Evolutionary conservation across 2,329 filamentous ascomycete species (phyloP), one percentile per base, ranked within the genome.

Genomic region (Talaromyces verruculosus): DNA sequence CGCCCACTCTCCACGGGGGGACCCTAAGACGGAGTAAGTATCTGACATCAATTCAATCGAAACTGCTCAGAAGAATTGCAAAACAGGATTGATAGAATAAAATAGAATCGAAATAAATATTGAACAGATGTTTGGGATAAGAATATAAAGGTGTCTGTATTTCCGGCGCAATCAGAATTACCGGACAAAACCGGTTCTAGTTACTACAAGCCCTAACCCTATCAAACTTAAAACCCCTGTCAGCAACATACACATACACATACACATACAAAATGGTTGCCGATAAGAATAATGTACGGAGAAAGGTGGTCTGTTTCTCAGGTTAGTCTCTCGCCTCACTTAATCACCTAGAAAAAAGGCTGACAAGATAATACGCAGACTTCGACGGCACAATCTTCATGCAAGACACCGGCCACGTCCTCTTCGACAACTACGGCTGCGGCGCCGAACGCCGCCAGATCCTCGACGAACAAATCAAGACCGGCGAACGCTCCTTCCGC

Each of bases 361-460:
- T 22, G 22, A 22, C 22, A 22, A 22, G 22, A 22, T 22, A 22
- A 22, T 22, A 22, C 22, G 22, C 2, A 22, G 87, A 90, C 76
- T 90, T 91, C 70, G 88, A 90, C 74, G 88, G 88, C 68, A 90
- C 88, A 3, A 91, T 91, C 68, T 89, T 89, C 80, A 88, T 88
- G 83, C 87, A 89, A 81, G 87, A 89, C 70, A 89, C 86, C 1
- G 89, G 89, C 53, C 88, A 90, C 73, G 84, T 90, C 69, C 84
- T 91, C 60, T 89, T 90, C 76, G 87, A 90, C 73, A 82, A 82
- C 70, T 84, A 88, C 69, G 88, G 88, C 61, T 89, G 87, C 75
- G 88, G 88, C 33, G 78, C 81, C 25, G 80, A 84, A 68, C 80
- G 81, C 65, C 84, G 87, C 60, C 77, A 84, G 65, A 71, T 83